Percentiles rank a stretch among this genome's conserved stretches.
These are phyloP conservation scores for Solanum sejunctum DNA, from an alignment of 257 asterid genomes.

Conservation along the genomic window DNA sequence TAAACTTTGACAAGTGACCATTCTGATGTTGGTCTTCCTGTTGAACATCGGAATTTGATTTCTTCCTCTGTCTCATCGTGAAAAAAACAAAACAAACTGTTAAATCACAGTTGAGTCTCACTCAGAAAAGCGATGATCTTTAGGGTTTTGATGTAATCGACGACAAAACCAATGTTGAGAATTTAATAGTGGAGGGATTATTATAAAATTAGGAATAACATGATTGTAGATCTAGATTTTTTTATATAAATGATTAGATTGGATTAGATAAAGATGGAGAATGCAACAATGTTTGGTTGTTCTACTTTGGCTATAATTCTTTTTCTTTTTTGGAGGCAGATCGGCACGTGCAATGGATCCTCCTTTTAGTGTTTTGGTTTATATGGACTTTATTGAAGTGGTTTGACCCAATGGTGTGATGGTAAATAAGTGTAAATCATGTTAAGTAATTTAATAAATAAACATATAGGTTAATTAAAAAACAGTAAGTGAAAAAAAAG, in stretches of 20 bases:
- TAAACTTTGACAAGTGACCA: conserved; percentile 66
- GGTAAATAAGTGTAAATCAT: no score
- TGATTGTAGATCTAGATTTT: not conserved
- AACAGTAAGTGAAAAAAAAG: no score
- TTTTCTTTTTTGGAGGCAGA: not conserved
- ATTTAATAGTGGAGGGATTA: not conserved
- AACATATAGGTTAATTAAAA: no score
- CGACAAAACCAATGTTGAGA: not conserved
- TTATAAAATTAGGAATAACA: not conserved
- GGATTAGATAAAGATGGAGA: not conserved
- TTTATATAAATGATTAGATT: not conserved
- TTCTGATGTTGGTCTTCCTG: conserved; percentile 49
- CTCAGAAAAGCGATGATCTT: not conserved
- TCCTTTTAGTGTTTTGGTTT: not conserved
- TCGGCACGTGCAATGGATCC: not conserved
- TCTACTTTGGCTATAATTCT: not conserved
- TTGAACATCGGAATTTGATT: conserved; percentile 37
- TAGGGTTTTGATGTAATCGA: conserved; percentile 3
- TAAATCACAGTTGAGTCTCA: not conserved
- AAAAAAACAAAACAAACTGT: not conserved
- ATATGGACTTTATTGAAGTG: not conserved
- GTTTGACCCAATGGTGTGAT: no score
- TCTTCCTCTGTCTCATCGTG: conserved; percentile 75
- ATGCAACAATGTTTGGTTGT: not conserved
- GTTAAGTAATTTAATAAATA: no score